Percentiles rank a stretch among this genome's conserved stretches.
Evolutionary conservation across 2,329 filamentous ascomycete genomes (phyloP).

Genomic region (Gaeumannomyces sp.): DNA sequence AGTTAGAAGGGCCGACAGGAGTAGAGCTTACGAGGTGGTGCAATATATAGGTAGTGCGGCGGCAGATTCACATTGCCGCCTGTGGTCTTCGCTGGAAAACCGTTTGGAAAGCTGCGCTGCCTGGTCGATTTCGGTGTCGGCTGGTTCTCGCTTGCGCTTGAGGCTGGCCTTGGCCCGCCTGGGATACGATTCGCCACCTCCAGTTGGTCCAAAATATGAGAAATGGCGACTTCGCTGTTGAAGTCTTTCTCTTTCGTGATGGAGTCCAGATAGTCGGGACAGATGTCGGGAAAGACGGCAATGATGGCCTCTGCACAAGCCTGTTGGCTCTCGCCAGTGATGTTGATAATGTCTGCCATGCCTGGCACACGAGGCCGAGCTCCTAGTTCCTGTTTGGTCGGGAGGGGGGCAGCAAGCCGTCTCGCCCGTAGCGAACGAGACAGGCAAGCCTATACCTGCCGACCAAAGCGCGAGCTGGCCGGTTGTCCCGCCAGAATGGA

Average conservation of each 20-base stretch:
- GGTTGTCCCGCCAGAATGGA: not conserved
- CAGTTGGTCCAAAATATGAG: constrained; percentile 31
- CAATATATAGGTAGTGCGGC: constrained; percentile 13
- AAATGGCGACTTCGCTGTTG: constrained; percentile 27
- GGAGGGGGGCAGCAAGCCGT: not conserved
- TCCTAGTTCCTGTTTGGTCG: not conserved
- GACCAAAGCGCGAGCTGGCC: not conserved
- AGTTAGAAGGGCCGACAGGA: not conserved
- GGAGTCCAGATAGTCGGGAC: constrained; percentile 28
- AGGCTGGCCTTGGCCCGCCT: constrained; percentile 17
- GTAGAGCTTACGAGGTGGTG: not conserved
- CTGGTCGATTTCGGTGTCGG: constrained; percentile 16
- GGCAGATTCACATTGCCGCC: constrained; percentile 10
- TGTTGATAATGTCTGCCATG: not conserved
- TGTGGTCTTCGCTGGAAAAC: constrained; percentile 19
- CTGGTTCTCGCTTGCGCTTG: constrained; percentile 35
- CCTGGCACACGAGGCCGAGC: not conserved
- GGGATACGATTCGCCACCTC: constrained; percentile 35
- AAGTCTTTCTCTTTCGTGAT: constrained; percentile 23
- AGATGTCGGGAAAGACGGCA: constrained; percentile 40
- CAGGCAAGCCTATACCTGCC: not conserved
- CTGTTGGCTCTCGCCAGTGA: constrained; percentile 10
- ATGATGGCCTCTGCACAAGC: constrained; percentile 25
- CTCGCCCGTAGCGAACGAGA: not conserved
- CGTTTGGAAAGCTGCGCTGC: constrained; percentile 12